These are phyloP conservation scores for Pseudodiploospora longispora DNA, from an alignment of 2,329 filamentous ascomycete genomes.

Conservation along the genomic window DNA sequence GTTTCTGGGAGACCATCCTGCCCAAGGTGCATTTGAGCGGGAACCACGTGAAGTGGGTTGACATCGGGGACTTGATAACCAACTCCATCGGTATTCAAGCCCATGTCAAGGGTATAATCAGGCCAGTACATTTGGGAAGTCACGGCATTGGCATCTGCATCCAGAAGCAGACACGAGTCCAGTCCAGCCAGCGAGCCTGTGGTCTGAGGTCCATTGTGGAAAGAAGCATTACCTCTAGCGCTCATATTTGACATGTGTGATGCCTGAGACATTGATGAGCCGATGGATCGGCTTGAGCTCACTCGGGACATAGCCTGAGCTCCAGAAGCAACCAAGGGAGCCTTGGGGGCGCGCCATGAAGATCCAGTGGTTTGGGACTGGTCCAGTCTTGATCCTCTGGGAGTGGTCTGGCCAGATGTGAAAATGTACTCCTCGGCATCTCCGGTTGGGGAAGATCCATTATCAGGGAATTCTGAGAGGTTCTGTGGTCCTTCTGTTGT, in stretches of 20 bases:
- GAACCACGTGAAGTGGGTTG: slow-evolving; percentile 44
- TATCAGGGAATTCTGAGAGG: slow-evolving; percentile 46
- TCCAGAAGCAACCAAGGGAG: slow-evolving; percentile 22
- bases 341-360: slow-evolving; percentile 38
- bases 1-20: slow-evolving; percentile 41
- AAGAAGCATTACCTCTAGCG: slow-evolving; percentile 42
- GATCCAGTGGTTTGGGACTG: slow-evolving; percentile 38
- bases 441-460: slow-evolving; percentile 41
- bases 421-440: slow-evolving; percentile 48
- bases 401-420: slow-evolving; percentile 47
- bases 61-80: slow-evolving; percentile 35
- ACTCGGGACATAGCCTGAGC: slow-evolving; percentile 32
- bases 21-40: slow-evolving; percentile 46
- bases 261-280: slow-evolving; percentile 41
- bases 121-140: slow-evolving; percentile 44
- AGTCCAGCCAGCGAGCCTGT: slow-evolving; percentile 36
- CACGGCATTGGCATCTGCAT: slow-evolving; percentile 38
- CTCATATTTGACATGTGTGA: slow-evolving; percentile 44
- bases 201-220: slow-evolving; percentile 31
- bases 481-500: slow-evolving; percentile 52
- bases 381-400: slow-evolving; percentile 39
- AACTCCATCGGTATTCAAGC: slow-evolving; percentile 34
- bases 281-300: slow-evolving; percentile 30
- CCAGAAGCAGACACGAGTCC: slow-evolving; percentile 44
- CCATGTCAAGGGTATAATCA: slow-evolving; percentile 37